These are phyloP conservation scores for Flaveria brownii DNA, from an alignment of 129 eudicot species.

Conservation along the genomic window DNA sequence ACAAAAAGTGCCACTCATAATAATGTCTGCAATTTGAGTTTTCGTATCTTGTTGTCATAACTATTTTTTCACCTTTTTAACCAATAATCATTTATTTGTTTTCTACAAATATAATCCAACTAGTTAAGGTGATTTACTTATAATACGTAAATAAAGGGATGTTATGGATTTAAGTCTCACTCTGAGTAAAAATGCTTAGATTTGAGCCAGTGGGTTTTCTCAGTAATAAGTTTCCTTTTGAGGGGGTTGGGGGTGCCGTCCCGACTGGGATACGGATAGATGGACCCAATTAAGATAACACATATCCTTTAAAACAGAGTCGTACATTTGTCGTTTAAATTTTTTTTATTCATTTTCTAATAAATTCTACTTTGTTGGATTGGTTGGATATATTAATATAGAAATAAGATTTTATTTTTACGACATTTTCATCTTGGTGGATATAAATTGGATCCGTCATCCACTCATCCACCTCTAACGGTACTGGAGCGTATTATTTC, in stretches of 20 bases:
- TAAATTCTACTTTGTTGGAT: background rate
- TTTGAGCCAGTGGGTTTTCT: no score
- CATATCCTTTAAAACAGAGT: no score
- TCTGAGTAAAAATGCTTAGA: no score
- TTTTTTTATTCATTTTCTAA: background rate
- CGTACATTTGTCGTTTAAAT: no score
- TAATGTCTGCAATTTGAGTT: background rate
- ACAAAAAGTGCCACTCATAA: background rate
- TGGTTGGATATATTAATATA: background rate
- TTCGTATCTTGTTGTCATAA: background rate
- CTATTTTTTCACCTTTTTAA: background rate
- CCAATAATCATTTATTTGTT: background rate
- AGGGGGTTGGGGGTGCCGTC: no score
- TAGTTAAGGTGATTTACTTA: no score
- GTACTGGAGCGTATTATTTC: conserved; percentile 18
- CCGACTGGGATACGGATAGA: no score
- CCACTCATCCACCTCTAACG: conserved; percentile 6
- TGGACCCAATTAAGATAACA: no score
- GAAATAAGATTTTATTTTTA: background rate
- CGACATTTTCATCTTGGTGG: background rate
- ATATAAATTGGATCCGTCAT: background rate
- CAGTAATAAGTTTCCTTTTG: no score
- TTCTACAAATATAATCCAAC: no score
- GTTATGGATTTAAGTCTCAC: no score
- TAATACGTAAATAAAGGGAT: no score